A percentile compares a stretch with the other conserved stretches of the same genome.
phyloP scores from a whole-genome alignment of 352 stramenopile genomes.

The Pythium vanterpoolii region DNA sequence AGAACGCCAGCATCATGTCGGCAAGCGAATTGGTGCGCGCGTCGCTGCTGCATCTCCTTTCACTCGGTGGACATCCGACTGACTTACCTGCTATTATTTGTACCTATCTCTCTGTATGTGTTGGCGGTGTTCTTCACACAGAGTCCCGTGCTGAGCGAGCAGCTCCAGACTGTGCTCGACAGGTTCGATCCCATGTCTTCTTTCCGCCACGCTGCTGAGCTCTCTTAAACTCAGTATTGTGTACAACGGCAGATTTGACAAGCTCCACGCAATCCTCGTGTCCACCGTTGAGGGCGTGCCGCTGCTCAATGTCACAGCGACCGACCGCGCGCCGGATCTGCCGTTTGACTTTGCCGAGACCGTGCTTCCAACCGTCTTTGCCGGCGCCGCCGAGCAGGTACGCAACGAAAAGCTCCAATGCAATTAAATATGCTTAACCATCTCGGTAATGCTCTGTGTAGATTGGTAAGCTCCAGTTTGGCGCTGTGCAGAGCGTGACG shows the following conservation, averaged over 20 bases:
- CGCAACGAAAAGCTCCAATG: not conserved
- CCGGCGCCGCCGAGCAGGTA: conserved; percentile 71
- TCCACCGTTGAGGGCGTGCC: conserved; percentile 76
- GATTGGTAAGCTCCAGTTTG: conserved; percentile 82
- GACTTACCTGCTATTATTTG: not conserved
- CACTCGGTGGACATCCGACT: not conserved
- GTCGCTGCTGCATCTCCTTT: too few species aligned
- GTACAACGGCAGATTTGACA: conserved; percentile 48
- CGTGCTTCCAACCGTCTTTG: conserved; percentile 74
- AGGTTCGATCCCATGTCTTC: conserved; percentile 24
- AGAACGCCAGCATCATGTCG: not conserved
- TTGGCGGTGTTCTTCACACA: conserved; percentile 8
- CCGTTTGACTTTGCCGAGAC: conserved; percentile 77
- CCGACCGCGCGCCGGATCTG: conserved; percentile 35
- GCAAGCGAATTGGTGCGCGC: conserved; percentile 2
- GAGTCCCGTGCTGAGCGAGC: conserved; percentile 60
- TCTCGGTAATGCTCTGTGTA: too few species aligned
- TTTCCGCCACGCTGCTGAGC: not conserved
- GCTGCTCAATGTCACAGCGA: conserved; percentile 54
- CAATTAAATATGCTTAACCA: too few species aligned
- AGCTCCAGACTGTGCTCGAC: conserved; percentile 57
- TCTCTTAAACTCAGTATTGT: not conserved
- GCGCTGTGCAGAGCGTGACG: conserved; percentile 62
- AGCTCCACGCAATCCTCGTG: conserved; percentile 71
- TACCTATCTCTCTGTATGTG: not conserved